Conservation (phyloP, 2,329 filamentous ascomycete species). For the Tympanopsis confertula region DNA sequence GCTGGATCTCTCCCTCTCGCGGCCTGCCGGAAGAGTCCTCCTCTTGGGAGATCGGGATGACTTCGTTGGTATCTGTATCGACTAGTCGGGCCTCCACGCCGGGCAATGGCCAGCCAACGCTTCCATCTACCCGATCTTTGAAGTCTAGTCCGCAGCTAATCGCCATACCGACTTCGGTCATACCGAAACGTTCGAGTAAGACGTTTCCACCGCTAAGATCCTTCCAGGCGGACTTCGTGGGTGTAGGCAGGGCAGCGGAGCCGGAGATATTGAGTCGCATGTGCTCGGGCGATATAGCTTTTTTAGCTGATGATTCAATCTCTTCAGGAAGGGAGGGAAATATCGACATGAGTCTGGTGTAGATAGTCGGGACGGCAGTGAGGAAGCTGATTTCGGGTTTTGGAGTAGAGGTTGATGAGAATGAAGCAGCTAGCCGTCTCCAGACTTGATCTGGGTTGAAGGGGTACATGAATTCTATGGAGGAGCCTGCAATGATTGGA, state of each 20-base stretch:
- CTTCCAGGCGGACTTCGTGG: conserved; percentile 74
- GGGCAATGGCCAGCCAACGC: conserved; percentile 87
- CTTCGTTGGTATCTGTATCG: conserved; percentile 61
- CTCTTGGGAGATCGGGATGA: conserved; percentile 56
- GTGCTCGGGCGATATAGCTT: conserved; percentile 61
- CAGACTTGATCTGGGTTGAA: conserved; percentile 83
- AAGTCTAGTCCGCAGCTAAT: conserved; percentile 76
- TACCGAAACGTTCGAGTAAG: conserved; percentile 89
- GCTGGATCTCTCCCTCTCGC: conserved; percentile 80
- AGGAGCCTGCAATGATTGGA: conserved; percentile 75
- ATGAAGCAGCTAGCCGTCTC: conserved; percentile 74
- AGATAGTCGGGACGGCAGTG: conserved; percentile 91
- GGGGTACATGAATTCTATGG: conserved; percentile 87
- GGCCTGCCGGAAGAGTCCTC: conserved; percentile 43
- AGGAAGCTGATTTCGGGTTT: conserved; percentile 68
- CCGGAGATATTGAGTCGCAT: conserved; percentile 88
- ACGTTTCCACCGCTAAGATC: conserved; percentile 73
- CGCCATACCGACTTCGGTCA: conserved; percentile 99
- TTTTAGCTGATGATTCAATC: conserved; percentile 53
- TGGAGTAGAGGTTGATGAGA: conserved; percentile 21
- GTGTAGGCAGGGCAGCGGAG: conserved; percentile 83
- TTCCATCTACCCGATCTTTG: conserved; percentile 72
- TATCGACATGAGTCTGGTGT: conserved; percentile 69
- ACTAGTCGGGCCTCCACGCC: conserved; percentile 76
- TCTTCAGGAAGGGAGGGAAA: conserved; percentile 49